Evolutionary conservation across 2,329 filamentous ascomycete genomes (phyloP).

Genomic region (Ophiocordyceps camponoti-rufipedis): DNA sequence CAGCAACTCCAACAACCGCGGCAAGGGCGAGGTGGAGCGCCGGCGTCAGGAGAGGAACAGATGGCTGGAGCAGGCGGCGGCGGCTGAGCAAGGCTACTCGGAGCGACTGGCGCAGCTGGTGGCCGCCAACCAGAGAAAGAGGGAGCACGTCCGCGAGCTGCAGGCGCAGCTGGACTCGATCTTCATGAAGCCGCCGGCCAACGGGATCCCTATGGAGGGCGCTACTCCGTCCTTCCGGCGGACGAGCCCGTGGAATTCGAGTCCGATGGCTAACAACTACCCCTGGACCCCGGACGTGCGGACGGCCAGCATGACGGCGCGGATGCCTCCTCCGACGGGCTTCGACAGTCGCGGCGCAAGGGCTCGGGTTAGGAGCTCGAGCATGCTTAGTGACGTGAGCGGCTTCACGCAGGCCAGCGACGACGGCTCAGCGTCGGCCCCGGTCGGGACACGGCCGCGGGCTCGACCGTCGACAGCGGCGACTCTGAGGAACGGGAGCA

Average conservation of each 20-base stretch:
- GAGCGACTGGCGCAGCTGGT: conserved; percentile 23
- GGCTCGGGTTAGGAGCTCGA: conserved; percentile 40
- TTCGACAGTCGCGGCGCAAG: conserved; percentile 18
- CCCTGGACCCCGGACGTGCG: conserved; percentile 19
- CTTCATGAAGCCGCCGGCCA: conserved; percentile 13
- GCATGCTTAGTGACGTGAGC: conserved; percentile 50
- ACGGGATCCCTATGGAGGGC: conserved; percentile 14
- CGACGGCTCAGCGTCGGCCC: conserved; percentile 18
- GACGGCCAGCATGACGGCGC: conserved; percentile 13
- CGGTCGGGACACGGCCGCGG: background rate
- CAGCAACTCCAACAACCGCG: conserved; percentile 47
- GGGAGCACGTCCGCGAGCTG: conserved; percentile 12
- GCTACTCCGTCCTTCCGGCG: conserved; percentile 5
- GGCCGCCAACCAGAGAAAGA: conserved; percentile 10
- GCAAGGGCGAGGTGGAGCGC: conserved; percentile 44
- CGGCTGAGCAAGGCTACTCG: conserved; percentile 26
- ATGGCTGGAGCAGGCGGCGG: conserved; percentile 26
- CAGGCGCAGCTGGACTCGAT: conserved; percentile 15
- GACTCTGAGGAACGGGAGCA: conserved; percentile 9
- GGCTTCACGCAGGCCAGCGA: conserved; percentile 45
- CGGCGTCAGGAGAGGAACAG: conserved; percentile 30
- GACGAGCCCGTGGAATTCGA: conserved; percentile 15
- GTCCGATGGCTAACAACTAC: conserved; percentile 16
- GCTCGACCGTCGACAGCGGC: conserved; percentile 1
- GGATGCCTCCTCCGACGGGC: conserved; percentile 18